Evolutionary conservation across 331 rosid genomes (phyloP).

Genomic region (Arachis monticola): DNA sequence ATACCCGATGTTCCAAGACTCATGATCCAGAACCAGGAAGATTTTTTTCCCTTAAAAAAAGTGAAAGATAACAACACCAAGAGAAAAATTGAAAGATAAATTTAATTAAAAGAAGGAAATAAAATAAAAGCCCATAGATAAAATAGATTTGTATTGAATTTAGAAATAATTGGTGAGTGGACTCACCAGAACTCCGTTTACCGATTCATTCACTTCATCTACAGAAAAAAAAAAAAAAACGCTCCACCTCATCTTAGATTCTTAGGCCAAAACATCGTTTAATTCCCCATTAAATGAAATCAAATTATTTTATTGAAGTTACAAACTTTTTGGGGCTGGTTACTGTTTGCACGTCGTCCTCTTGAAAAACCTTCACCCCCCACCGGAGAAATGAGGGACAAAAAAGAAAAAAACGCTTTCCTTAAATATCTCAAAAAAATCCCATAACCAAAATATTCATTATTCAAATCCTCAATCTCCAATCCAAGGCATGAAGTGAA

Average conservation of each 20-base stretch:
- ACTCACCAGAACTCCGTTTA: not conserved
- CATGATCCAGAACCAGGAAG: not conserved
- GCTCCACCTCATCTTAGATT: not conserved
- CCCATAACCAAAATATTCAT: not conserved
- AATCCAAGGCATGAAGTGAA: not conserved
- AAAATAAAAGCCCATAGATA: not conserved
- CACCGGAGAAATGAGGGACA: constrained; percentile 32
- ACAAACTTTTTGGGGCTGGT: constrained; percentile 4
- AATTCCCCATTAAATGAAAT: not conserved
- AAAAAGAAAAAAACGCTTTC: constrained; percentile 5
- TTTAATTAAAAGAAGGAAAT: not conserved
- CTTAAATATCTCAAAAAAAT: constrained; percentile 1
- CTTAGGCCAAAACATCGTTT: constrained; percentile 34
- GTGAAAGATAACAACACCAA: no score
- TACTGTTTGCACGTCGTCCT: constrained; percentile 43
- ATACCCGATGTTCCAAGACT: not conserved
- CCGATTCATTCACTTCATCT: not conserved
- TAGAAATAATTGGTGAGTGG: not conserved
- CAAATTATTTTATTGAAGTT: not conserved
- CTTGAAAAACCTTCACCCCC: constrained; percentile 6
- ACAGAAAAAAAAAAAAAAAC: not conserved
- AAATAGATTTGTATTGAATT: not conserved
- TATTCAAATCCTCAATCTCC: constrained; percentile 21
- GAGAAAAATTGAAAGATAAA: not conserved
- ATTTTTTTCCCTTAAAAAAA: not conserved